Base-by-base conservation (phyloP, 2,329 filamentous ascomycete species). In the Nothophoma quercina region DNA sequence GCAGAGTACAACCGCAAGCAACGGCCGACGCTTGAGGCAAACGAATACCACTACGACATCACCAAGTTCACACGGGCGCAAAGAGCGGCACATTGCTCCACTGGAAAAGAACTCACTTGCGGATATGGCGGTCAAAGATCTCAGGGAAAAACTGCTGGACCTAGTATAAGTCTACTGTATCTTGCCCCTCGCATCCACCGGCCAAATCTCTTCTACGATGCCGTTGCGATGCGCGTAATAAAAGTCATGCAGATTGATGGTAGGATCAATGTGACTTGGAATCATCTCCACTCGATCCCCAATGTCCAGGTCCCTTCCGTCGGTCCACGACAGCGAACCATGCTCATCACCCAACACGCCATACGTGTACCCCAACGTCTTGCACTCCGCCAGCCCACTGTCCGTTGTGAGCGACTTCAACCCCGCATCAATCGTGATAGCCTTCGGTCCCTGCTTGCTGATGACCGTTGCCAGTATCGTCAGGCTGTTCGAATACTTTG, bases 201-300 rank as follows among this genome's bases (percentile, higher is more conserved):
- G 61, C 81, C 81, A 83, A 18, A 82, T 80, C 58, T 82, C 80
- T 57, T 81, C 75, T 54, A 83, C 74, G 1, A 81, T 58, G 0
- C 79, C 80, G 0, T 76, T 72, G 4, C 80, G 72, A 62, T 82
- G 65, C 2, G 78, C 80, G 59, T 80, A 82, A 60, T 82, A 83
- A 25, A 77, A 68, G 39, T 83, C 79, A 56, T 81, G 79, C 48
- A 83, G 61, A 52, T 83, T 83, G 46, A 83, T 75, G 0, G 81
- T 83, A 0, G 81, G 80, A 59, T 83, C 81, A 48, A 83, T 83
- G 62, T 83, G 81, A 58, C 80, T 83, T 0, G 80, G 81, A 10
- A 83, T 67, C 79, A 83, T 81, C 65, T 81, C 78, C 9, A 82
- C 74, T 4, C 77, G 66, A 62, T 81, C 79, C 0, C 80, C 80